Evolutionary conservation across 139 green algal genomes (phyloP), one percentile per base, ranked within the genome.

Genomic region (Chlamydomonas eustigma): DNA sequence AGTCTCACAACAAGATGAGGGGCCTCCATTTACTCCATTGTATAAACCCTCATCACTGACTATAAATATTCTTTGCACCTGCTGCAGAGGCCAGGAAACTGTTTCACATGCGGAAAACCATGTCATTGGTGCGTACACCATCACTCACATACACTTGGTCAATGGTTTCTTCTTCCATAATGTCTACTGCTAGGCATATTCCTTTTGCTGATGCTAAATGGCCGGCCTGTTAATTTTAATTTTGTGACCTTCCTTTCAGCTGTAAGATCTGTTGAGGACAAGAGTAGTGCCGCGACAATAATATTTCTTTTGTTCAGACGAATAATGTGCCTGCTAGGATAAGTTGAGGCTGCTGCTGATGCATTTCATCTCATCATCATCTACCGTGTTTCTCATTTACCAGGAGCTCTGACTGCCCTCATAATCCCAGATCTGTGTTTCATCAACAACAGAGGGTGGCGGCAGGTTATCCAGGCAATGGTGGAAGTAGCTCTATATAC

Each of bases 371-470:
- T 18, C 44, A 28, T 12, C 12, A 58, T 58, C 18, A 28, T 58
- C 12, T 18, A 58, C 44, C 44, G 18, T 18, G 12, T 28, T 18
- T 28, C 12, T 18, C 44, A 12, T 18, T 58, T 58, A 18, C 12
- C 44, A 58, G 44, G 44, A 38, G 38, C 63, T 37, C 34, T 72
- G 67, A 28, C 22, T 36, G 64, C 75, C 8, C 66, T 86, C 78
- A 39, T 22, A 35, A 31, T 28, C 63, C 63, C 8, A 70, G 63
- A 22, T 8, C 63, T 22, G 24, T 37, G n/a, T 28, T 37, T 5
- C 63, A 70, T 8, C 63, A 31, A 5, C 37, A 36, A 38, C 2
- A 63, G 68, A 28, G 22, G 18, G 3, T 37, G 18, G 33, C 68
- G 32, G 68, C 28, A 39, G 33, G 37, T n/a, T 28, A 2, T 28